Conservation (phyloP, 768 basidiomycete species). For the Serendipita vermifera region DNA sequence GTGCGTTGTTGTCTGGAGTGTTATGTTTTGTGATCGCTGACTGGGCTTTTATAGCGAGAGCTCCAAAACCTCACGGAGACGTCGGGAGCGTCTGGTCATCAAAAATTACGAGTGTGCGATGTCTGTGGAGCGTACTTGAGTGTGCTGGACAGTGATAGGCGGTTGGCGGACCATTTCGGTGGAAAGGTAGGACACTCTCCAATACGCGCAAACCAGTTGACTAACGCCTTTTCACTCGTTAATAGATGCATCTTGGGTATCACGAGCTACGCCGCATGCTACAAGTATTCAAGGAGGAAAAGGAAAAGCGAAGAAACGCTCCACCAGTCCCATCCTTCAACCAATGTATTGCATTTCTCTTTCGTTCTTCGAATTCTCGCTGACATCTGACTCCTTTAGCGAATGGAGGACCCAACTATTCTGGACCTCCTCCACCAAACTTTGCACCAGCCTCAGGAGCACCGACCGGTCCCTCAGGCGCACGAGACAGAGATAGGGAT, state of each 20-base stretch:
- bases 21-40: background rate
- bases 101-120: slow-evolving; percentile 98
- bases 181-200: slow-evolving; percentile 75
- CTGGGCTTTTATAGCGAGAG: slow-evolving; percentile 49
- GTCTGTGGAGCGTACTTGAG: slow-evolving; percentile 98
- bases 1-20: slow-evolving; percentile 30
- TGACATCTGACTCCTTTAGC: background rate
- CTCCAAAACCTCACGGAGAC: slow-evolving; percentile 94
- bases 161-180: slow-evolving; percentile 95
- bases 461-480: background rate
- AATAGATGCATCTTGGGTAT: slow-evolving; percentile 98
- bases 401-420: background rate
- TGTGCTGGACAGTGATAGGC: slow-evolving; percentile 93
- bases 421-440: background rate
- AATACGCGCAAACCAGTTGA: slow-evolving; percentile 98
- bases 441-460: background rate
- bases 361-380: background rate
- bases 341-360: slow-evolving; percentile 1
- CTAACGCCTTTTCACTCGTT: background rate
- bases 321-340: slow-evolving; percentile 25
- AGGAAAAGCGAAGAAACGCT: slow-evolving; percentile 62
- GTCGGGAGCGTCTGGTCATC: slow-evolving; percentile 97
- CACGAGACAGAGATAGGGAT: background rate
- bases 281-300: slow-evolving; percentile 76
- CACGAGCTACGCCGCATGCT: slow-evolving; percentile 95